These are phyloP conservation scores for Trichoderma sp. DNA, from an alignment of 2,329 filamentous ascomycete species.

Conservation along the genomic window DNA sequence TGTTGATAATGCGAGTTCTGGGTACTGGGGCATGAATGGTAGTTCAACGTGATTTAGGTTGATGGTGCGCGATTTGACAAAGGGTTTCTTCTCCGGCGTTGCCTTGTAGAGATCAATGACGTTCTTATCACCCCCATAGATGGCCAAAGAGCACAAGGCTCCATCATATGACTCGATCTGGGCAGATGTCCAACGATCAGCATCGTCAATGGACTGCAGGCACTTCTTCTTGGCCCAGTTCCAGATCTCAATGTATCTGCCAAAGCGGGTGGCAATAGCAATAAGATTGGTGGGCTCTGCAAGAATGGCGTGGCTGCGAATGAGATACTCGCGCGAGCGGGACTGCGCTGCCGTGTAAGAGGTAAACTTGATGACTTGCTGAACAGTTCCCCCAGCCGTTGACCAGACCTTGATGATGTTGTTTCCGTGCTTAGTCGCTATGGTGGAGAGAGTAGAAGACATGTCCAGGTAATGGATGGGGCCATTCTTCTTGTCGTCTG, in stretches of 20 bases:
- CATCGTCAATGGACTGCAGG: conserved; percentile 42
- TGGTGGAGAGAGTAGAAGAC: conserved; percentile 36
- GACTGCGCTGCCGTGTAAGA: conserved; percentile 43
- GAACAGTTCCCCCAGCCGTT: conserved; percentile 74
- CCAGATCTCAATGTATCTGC: conserved; percentile 44
- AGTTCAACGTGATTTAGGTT: conserved; percentile 40
- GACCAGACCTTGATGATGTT: conserved; percentile 92
- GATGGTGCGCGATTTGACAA: conserved; percentile 40
- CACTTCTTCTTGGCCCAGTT: conserved; percentile 44
- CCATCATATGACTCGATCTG: conserved; percentile 41
- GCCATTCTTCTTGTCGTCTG: conserved; percentile 37
- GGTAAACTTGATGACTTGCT: conserved; percentile 47
- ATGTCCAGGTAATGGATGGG: conserved; percentile 42
- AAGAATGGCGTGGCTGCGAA: conserved; percentile 46
- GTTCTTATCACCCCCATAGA: conserved; percentile 39
- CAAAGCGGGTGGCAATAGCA: conserved; percentile 44
- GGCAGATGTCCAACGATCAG: conserved; percentile 43
- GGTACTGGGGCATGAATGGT: conserved; percentile 42
- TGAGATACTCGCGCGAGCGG: conserved; percentile 45
- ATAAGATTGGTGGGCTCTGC: conserved; percentile 43
- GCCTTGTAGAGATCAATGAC: conserved; percentile 40
- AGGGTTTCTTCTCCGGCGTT: conserved; percentile 41
- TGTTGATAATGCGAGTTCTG: conserved; percentile 44
- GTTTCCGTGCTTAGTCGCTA: conserved; percentile 50
- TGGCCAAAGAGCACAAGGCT: conserved; percentile 39